A percentile compares a stretch with the other conserved stretches of the same genome.
Conservation (phyloP, 371 early-diverging fungal species). For the Mucor lusitanicus region DNA sequence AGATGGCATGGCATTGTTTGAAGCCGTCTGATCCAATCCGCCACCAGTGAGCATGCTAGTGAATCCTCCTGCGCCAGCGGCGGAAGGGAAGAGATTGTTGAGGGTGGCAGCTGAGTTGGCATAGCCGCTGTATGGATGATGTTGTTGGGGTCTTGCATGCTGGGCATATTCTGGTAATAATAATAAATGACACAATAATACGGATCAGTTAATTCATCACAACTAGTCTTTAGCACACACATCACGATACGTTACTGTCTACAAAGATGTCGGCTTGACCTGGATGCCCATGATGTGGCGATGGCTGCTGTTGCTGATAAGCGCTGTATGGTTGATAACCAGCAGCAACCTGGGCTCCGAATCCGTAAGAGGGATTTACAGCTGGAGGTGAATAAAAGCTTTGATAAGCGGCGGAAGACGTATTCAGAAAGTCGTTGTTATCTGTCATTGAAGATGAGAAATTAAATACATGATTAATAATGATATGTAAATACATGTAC, state of each 20-base stretch:
- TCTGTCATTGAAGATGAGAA: not conserved
- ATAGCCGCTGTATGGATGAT: not conserved
- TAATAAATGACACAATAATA: not conserved
- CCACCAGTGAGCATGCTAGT: not conserved
- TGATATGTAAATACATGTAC: not conserved
- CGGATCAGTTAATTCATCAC: not conserved
- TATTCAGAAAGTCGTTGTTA: not conserved
- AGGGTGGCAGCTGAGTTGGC: not conserved
- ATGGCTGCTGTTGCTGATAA: not conserved
- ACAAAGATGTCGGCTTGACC: not conserved
- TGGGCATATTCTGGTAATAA: constrained; percentile 1
- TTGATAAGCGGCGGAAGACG: not conserved
- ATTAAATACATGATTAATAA: not conserved
- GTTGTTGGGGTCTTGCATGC: not conserved
- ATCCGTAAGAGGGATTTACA: not conserved
- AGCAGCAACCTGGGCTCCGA: not conserved
- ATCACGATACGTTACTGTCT: not conserved
- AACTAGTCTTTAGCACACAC: not conserved
- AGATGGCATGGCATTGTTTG: not conserved
- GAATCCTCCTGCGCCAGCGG: not conserved
- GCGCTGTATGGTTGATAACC: not conserved
- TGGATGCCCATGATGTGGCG: not conserved
- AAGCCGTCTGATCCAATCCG: constrained; percentile 1
- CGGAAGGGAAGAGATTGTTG: not conserved
- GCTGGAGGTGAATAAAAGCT: not conserved